Percentiles rank a stretch among this genome's conserved stretches.
Evolutionary conservation across 164 flowering plant species (phyloP).

Genomic region (Vitis rotundifolia): DNA sequence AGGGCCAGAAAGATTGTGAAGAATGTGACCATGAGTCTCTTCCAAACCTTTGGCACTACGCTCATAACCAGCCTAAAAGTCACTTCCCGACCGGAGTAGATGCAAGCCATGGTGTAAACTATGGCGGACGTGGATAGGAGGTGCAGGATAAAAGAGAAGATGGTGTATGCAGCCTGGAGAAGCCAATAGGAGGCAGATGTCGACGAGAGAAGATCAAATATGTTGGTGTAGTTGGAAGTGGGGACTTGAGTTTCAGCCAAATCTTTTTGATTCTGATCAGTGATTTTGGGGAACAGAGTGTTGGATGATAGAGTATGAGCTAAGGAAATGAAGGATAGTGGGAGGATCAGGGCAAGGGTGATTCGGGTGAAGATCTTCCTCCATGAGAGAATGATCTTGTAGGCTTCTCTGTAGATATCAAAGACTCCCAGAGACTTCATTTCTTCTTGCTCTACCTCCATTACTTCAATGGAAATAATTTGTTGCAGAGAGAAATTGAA

Average conservation of each 20-base stretch:
- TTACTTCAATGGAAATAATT: not conserved
- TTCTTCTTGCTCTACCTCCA: slow-evolving; percentile 55
- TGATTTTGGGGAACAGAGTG: slow-evolving; percentile 32
- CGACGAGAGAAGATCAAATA: slow-evolving; percentile 22
- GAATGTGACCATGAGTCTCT: slow-evolving; percentile 35
- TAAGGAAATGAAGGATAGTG: slow-evolving; percentile 60
- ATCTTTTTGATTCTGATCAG: slow-evolving; percentile 11
- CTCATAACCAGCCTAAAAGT: slow-evolving; percentile 29
- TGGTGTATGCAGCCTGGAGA: slow-evolving; percentile 32
- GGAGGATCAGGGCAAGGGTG: slow-evolving; percentile 60
- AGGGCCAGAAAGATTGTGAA: slow-evolving; percentile 12
- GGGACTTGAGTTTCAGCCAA: slow-evolving; percentile 9
- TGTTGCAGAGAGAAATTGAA: not conserved
- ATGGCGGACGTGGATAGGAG: slow-evolving; percentile 51
- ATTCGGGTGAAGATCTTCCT: slow-evolving; percentile 51
- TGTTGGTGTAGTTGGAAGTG: slow-evolving; percentile 9
- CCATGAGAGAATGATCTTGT: slow-evolving; percentile 41
- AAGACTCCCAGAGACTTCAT: slow-evolving; percentile 41
- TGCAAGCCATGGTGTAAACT: slow-evolving; percentile 45
- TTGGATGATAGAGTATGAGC: slow-evolving; percentile 42
- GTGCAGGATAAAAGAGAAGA: slow-evolving; percentile 32
- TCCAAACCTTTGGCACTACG: slow-evolving; percentile 55
- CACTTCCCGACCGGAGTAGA: slow-evolving; percentile 36
- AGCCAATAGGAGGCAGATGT: slow-evolving; percentile 24
- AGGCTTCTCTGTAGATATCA: slow-evolving; percentile 42